Conservation (phyloP, 352 stramenopile species). For the Globisporangium nagaii region DNA sequence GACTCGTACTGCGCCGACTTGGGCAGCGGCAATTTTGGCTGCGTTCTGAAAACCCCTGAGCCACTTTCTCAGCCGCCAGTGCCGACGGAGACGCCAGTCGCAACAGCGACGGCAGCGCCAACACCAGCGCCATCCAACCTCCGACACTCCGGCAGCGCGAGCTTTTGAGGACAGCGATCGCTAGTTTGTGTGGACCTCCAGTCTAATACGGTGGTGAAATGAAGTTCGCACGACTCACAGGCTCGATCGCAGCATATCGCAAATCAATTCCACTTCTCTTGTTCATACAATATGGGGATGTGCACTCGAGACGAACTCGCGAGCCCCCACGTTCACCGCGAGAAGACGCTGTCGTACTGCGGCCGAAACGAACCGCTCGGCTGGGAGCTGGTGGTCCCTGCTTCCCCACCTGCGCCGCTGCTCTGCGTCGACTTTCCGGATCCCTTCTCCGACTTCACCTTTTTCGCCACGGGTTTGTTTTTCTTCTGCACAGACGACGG, state of each 20-base stretch:
- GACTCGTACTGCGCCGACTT: conserved; percentile 31
- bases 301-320: too few relatives aligned
- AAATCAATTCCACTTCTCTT: too few relatives aligned
- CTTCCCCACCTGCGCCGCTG: not conserved
- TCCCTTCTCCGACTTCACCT: conserved; percentile 10
- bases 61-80: not conserved
- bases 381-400: not conserved
- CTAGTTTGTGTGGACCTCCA: too few relatives aligned
- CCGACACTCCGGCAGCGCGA: not conserved
- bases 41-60: conserved; percentile 10
- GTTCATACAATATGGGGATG: too few relatives aligned
- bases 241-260: too few relatives aligned
- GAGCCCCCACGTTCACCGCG: conserved; percentile 28
- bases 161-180: not conserved
- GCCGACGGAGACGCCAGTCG: not conserved
- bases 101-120: not conserved
- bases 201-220: too few relatives aligned
- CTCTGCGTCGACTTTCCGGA: conserved; percentile 7
- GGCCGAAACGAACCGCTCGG: conserved; percentile 25
- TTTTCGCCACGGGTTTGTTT: conserved; percentile 8
- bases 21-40: conserved; percentile 19
- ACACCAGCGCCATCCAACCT: not conserved
- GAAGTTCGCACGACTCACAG: too few relatives aligned
- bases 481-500: conserved; percentile 5
- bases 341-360: conserved; percentile 68